These are phyloP conservation scores for Trichopus zeylanicus DNA, from an alignment of 116 monocot genomes.

Conservation along the genomic window DNA sequence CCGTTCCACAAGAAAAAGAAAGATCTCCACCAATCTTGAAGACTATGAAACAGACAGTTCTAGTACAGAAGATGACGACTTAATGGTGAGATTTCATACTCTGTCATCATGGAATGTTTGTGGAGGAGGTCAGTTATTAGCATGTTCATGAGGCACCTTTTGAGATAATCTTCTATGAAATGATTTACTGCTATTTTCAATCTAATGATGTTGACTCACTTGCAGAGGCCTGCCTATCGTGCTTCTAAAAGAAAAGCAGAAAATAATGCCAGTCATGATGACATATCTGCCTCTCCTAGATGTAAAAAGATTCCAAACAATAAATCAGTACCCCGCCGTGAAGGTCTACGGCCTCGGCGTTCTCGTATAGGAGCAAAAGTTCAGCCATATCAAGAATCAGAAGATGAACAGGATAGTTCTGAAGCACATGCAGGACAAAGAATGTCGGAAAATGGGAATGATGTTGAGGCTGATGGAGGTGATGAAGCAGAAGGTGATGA, in stretches of 20 bases:
- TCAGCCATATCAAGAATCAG: constrained; percentile 56
- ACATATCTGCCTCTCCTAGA: constrained; percentile 29
- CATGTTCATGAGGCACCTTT: too few species aligned
- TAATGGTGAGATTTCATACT: constrained; percentile 81
- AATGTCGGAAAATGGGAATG: constrained; percentile 76
- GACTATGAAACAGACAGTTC: constrained; percentile 89
- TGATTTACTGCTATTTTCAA: too few species aligned
- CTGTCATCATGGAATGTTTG: constrained; percentile 34
- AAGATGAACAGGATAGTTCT: constrained; percentile 72
- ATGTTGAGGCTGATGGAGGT: constrained; percentile 48
- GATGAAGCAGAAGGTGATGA: constrained; percentile 51
- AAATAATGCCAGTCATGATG: constrained; percentile 55
- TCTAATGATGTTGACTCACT: constrained; percentile 2
- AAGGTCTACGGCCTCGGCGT: constrained; percentile 85
- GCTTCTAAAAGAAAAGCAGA: constrained; percentile 58
- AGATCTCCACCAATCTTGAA: constrained; percentile 69
- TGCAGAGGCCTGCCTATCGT: constrained; percentile 59
- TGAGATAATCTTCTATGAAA: too few species aligned
- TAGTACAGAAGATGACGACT: constrained; percentile 77
- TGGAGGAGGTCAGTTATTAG: constrained; percentile 30
- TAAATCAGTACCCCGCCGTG: constrained; percentile 61
- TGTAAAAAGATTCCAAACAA: constrained; percentile 32
- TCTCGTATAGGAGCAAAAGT: constrained; percentile 28
- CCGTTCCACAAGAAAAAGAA: constrained; percentile 93
- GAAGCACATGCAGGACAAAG: constrained; percentile 59